Base-by-base conservation (phyloP, 352 stramenopile species). In the Phytopythium ostracodes region DNA sequence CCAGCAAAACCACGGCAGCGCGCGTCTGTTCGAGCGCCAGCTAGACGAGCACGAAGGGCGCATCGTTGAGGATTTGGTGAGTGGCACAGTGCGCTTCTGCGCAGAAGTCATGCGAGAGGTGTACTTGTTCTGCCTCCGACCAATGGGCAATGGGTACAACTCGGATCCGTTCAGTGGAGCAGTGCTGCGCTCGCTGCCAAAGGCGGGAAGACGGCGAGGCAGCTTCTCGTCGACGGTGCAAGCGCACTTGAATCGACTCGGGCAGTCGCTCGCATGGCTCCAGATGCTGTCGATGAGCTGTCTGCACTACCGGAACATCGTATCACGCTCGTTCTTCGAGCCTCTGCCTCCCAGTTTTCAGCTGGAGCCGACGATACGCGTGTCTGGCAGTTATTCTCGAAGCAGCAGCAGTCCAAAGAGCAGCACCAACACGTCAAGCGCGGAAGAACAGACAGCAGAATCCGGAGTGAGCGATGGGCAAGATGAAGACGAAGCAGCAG, bases 271-370 rank as follows among this genome's bases (percentile, higher is more conserved):
- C 5, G 61, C 64, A 33, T 91, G 82, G 81, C 72, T 93, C 18
- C 81, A 93, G 60, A 80, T 81, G 61, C 58, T 93, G 25, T 72
- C 81, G 4, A 87, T 85, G 71, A 93, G 78, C 56, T 93, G 84
- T 63, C 38, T 91, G 24, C 67, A 74, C 22, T 91, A 91, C 59
- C 80, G 84, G 11, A 75, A 80, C 20, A 64, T 88, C 29, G 75
- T 93, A 31, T 87, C 74, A 0, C 50, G 64, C 14, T 62, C 81
- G 15, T 86, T 93, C 36, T 79, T 91, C 46, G 71, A 88, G 51
- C 67, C 73, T 36, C 43, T 91, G n/a, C 76, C 82, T n/a, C 6
- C 63, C 3, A 70, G 81, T 18, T 85, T 84, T 60, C 61, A 81
- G 10, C 50, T 83, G 40, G 67, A 80, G 56, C 55, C 65, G 18